Conservation (phyloP, 23 red algal species). For the Gracilaria domingensis region DNA sequence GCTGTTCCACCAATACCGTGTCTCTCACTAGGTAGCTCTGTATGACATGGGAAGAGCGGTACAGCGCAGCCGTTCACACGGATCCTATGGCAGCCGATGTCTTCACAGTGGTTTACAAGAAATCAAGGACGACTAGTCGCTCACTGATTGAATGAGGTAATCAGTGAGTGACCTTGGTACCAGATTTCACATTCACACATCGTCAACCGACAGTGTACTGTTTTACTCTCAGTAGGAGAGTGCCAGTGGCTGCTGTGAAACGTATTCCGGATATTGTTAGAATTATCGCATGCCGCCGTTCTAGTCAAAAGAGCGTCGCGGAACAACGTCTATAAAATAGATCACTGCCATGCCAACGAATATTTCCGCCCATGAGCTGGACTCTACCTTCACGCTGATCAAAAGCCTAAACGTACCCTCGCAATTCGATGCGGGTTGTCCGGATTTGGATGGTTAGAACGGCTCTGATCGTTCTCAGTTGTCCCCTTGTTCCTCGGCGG, state of each 20-base stretch:
- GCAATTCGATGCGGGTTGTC: no score
- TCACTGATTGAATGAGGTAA: background rate
- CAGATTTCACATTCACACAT: background rate
- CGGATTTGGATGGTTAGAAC: no score
- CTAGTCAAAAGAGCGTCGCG: background rate
- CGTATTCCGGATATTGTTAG: background rate
- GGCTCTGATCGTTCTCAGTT: no score
- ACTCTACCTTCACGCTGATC: no score
- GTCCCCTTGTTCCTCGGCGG: no score
- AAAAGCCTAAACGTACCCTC: no score
- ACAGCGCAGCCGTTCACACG: conserved; percentile 19
- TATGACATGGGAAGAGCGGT: background rate
- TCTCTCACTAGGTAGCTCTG: background rate
- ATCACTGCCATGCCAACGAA: no score
- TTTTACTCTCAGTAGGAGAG: background rate
- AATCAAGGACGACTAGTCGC: conserved; percentile 8
- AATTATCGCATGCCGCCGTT: background rate
- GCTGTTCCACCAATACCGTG: background rate
- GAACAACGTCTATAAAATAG: no score
- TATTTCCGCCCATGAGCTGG: no score
- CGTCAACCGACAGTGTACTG: conserved; percentile 1
- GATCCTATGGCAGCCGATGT: no score
- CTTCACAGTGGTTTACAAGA: conserved; percentile 1
- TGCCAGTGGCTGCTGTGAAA: background rate
- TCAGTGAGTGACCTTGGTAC: background rate